Conservation (phyloP, 208 protist genomes). For the Giardia muris region DNA sequence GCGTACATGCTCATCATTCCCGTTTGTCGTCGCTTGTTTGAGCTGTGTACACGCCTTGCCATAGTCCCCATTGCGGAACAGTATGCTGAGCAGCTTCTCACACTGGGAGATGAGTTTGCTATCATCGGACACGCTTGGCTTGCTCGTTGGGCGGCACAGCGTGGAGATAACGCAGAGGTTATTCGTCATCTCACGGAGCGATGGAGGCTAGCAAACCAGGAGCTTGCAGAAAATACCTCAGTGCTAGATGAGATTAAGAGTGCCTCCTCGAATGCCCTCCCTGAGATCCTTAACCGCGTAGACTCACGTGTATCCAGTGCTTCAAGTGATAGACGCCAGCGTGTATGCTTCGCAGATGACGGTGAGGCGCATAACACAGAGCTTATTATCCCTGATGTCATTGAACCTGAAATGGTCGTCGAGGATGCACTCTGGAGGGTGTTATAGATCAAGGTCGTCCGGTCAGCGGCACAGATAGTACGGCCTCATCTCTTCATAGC, state of each 20-base stretch:
- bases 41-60: neutral
- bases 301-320: neutral
- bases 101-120: neutral
- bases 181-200: neutral
- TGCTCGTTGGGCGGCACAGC: neutral
- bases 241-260: neutral
- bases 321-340: neutral
- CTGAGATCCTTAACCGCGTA: neutral
- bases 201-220: constrained; percentile 3
- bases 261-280: neutral
- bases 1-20: neutral
- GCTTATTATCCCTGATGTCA: neutral
- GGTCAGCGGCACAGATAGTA: neutral
- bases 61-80: neutral
- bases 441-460: neutral
- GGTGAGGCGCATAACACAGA: neutral
- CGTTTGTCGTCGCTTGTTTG: neutral
- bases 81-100: neutral
- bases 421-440: neutral
- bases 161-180: neutral
- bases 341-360: neutral
- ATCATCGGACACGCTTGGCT: neutral
- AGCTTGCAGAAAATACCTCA: neutral
- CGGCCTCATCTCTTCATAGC: neutral
- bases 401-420: neutral